A percentile compares a stretch with the other conserved stretches of the same genome.
phyloP scores from a whole-genome alignment of 2,329 filamentous ascomycete genomes.

The Fusarium phyllophilum region DNA sequence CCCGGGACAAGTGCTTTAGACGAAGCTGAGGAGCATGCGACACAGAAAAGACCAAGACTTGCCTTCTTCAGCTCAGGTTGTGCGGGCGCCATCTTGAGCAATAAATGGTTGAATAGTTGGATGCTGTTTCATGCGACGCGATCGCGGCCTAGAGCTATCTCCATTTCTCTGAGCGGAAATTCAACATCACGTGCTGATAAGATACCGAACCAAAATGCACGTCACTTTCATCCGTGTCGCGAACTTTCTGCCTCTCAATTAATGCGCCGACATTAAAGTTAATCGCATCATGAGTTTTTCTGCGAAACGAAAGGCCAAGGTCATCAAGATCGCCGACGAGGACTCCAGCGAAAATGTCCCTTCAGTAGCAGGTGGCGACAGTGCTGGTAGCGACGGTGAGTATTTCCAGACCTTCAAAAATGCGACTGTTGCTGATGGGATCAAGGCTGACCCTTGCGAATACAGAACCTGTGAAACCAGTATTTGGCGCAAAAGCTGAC shows the following conservation, averaged over 20 bases:
- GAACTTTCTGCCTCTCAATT: not conserved
- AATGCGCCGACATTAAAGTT: conserved; percentile 16
- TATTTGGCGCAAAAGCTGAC: conserved; percentile 55
- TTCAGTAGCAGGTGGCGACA: conserved; percentile 35
- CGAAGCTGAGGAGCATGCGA: not conserved
- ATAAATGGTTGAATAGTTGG: conserved; percentile 39
- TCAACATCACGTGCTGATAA: conserved; percentile 61
- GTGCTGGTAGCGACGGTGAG: conserved; percentile 52
- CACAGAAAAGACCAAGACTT: conserved; percentile 26
- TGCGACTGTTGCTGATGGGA: conserved; percentile 49
- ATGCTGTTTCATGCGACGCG: conserved; percentile 45
- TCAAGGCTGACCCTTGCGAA: conserved; percentile 48
- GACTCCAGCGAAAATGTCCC: conserved; percentile 50
- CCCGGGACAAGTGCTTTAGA: no score
- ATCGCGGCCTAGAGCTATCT: conserved; percentile 40
- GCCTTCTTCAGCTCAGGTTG: conserved; percentile 99
- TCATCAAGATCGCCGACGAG: conserved; percentile 77
- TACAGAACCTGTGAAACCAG: conserved; percentile 50
- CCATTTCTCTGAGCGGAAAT: conserved; percentile 41
- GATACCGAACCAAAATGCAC: conserved; percentile 47
- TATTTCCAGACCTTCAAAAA: conserved; percentile 28
- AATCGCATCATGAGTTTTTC: conserved; percentile 62
- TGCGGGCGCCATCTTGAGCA: conserved; percentile 89
- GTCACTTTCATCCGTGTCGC: conserved; percentile 34
- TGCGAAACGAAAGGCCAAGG: conserved; percentile 75